phyloP scores from a whole-genome alignment of 108 stramenopile species.

The Cyclostephanos tholiformis region DNA sequence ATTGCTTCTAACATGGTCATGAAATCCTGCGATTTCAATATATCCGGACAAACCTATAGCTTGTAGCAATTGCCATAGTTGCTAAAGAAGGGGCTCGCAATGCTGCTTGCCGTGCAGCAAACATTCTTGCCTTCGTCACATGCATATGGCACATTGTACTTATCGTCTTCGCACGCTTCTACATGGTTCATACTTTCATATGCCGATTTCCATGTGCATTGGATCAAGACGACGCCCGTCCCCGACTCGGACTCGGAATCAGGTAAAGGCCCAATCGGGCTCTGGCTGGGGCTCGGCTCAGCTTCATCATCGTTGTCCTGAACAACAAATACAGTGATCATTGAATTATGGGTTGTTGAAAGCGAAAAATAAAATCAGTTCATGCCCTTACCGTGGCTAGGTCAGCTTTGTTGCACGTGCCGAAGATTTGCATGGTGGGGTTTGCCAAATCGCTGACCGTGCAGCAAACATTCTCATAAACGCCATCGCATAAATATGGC shows the following conservation, averaged over 20 bases:
- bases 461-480: neutral
- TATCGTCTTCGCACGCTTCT: neutral
- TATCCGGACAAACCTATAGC: neutral
- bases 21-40: no score
- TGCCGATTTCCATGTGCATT: neutral
- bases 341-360: neutral
- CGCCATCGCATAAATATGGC: neutral
- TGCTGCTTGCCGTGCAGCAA: conserved; percentile 4
- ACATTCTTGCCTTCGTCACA: neutral
- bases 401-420: neutral
- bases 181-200: neutral
- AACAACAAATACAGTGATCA: no score
- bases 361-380: neutral
- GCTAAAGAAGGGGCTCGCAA: neutral
- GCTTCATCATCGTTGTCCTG: no score
- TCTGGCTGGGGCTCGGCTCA: no score
- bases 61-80: neutral
- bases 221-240: neutral
- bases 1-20: no score
- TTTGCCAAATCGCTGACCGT: neutral
- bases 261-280: neutral
- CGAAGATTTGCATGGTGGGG: neutral
- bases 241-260: neutral
- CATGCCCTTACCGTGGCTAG: neutral
- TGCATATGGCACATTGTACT: neutral